A percentile compares a stretch with the other conserved stretches of the same genome.
Conservation (phyloP, 2,329 filamentous ascomycete genomes). For the Talaromyces sp. region DNA sequence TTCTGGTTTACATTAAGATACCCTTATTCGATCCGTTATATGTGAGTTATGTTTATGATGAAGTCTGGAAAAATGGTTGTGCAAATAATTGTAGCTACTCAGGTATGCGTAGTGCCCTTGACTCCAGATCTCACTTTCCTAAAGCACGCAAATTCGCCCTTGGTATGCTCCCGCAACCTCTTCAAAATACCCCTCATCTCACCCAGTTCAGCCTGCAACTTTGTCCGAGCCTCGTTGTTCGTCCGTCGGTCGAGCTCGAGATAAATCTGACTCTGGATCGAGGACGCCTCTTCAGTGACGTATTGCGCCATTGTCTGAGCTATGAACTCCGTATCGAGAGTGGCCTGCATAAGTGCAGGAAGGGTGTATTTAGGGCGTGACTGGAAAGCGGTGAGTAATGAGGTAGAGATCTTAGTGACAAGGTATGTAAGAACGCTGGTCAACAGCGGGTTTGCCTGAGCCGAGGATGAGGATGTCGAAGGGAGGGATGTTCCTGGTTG, state of each 20-base stretch:
- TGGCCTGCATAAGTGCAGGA: constrained; percentile 88
- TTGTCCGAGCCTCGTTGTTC: constrained; percentile 76
- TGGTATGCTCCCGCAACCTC: constrained; percentile 73
- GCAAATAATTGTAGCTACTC: background rate
- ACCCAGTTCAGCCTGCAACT: constrained; percentile 80
- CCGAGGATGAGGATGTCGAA: constrained; percentile 65
- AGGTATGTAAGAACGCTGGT: constrained; percentile 79
- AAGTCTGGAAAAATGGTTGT: background rate
- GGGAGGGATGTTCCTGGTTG: constrained; percentile 71
- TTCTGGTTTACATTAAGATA: constrained; percentile 8
- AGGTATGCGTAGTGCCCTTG: constrained; percentile 2
- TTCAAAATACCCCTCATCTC: constrained; percentile 88
- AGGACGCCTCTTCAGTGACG: constrained; percentile 75
- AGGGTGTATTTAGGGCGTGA: constrained; percentile 67
- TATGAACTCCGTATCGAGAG: constrained; percentile 93
- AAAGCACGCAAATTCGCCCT: constrained; percentile 85
- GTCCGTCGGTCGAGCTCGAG: constrained; percentile 85
- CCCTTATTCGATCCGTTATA: background rate
- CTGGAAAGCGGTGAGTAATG: constrained; percentile 79
- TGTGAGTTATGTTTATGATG: background rate
- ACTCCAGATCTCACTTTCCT: constrained; percentile 55
- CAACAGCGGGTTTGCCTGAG: constrained; percentile 63
- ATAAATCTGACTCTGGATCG: constrained; percentile 87
- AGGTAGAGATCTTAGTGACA: constrained; percentile 73
- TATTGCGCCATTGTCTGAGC: constrained; percentile 90